Conservation (phyloP, 1,284 basidiomycete genomes). For the Singerocomus rubriflavus region DNA sequence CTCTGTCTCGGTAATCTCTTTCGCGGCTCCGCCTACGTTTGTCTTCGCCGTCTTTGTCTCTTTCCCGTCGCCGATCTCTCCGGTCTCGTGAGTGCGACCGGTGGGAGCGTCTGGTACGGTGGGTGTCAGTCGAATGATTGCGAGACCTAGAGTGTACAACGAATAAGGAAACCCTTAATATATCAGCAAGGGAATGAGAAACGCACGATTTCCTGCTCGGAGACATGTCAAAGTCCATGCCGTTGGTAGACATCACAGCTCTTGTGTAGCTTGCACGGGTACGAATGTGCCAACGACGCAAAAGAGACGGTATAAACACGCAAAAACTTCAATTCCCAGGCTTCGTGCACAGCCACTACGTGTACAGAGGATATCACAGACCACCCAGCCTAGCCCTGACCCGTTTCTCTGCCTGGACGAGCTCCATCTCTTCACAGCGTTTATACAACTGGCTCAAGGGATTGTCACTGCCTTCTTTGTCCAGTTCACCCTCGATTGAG, state of each 20-base stretch:
- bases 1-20: slow-evolving; percentile 48
- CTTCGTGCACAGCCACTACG: slow-evolving; percentile 29
- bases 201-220: slow-evolving; percentile 65
- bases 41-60: slow-evolving; percentile 54
- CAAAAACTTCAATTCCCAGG: slow-evolving; percentile 33
- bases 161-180: slow-evolving; percentile 11
- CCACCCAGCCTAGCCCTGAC: slow-evolving; percentile 50
- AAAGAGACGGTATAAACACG: slow-evolving; percentile 27
- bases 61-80: slow-evolving; percentile 51
- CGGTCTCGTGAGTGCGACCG: slow-evolving; percentile 58
- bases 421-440: slow-evolving; percentile 48
- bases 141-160: slow-evolving; percentile 46
- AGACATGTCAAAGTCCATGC: slow-evolving; percentile 63
- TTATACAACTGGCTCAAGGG: slow-evolving; percentile 55
- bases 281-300: too few relatives aligned
- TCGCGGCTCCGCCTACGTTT: slow-evolving; percentile 53
- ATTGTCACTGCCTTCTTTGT: slow-evolving; percentile 54
- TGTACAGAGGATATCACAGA: slow-evolving; percentile 28
- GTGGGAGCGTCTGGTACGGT: slow-evolving; percentile 66
- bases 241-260: slow-evolving; percentile 39
- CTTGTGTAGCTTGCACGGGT: slow-evolving; percentile 8
- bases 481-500: slow-evolving; percentile 55
- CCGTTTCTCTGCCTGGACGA: slow-evolving; percentile 57
- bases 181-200: slow-evolving; percentile 8
- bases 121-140: slow-evolving; percentile 70